Percentiles rank a stretch among this genome's conserved stretches.
phyloP scores from a whole-genome alignment of 441 rosid genomes.

The Jatropha podagrica region DNA sequence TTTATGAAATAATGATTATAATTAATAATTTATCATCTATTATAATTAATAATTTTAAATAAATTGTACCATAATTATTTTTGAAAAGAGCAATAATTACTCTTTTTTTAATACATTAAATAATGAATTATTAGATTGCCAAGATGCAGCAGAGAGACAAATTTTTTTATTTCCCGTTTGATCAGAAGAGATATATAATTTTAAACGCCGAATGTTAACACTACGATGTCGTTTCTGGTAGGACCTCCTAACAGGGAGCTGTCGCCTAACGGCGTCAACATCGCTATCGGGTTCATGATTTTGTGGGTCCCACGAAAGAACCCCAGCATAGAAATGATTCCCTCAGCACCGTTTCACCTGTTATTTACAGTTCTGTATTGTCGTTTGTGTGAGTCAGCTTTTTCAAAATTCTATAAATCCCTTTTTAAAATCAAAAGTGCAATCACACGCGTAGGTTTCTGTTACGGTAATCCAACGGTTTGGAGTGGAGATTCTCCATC shows the following conservation, averaged over 20 bases:
- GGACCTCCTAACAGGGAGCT: not conserved
- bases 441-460: not conserved
- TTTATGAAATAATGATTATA: too few relatives aligned
- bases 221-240: not conserved
- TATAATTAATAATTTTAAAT: too few relatives aligned
- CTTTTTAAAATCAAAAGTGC: not conserved
- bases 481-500: not conserved
- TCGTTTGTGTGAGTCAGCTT: not conserved
- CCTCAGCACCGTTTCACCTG: not conserved
- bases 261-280: not conserved
- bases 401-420: not conserved
- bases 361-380: not conserved
- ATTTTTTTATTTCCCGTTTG: too few relatives aligned
- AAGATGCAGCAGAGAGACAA: too few relatives aligned
- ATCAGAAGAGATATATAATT: too few relatives aligned
- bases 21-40: too few relatives aligned
- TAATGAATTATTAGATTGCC: too few relatives aligned
- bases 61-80: too few relatives aligned
- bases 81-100: too few relatives aligned
- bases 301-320: not conserved
- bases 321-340: not conserved
- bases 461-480: not conserved
- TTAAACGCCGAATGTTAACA: too few relatives aligned
- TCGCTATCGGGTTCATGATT: not conserved
- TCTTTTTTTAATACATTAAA: too few relatives aligned